Conservation (phyloP, 352 stramenopile genomes). For the Stramenopiles sp. region DNA sequence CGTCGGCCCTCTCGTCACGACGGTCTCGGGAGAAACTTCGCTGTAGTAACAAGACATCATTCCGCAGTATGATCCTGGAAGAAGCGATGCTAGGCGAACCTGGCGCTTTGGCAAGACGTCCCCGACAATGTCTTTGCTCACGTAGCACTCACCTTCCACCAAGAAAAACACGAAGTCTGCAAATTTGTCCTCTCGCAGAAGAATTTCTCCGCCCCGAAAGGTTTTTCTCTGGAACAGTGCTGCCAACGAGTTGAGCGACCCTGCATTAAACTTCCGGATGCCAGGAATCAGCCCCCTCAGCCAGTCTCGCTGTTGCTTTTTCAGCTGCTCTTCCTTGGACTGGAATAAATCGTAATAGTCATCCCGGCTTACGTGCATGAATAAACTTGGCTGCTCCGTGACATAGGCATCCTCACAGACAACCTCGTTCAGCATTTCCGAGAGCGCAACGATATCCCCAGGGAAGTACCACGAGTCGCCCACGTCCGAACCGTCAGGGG, state of each 20-base stretch:
- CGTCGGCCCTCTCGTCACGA: too few relatives aligned
- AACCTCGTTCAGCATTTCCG: not conserved
- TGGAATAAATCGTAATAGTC: not conserved
- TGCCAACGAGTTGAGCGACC: not conserved
- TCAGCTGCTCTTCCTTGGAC: not conserved
- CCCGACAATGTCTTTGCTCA: not conserved
- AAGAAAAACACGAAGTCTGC: not conserved
- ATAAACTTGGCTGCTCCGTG: not conserved
- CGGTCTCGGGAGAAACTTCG: too few relatives aligned
- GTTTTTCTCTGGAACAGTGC: not conserved
- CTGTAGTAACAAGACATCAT: too few relatives aligned
- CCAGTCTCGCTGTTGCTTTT: conserved; percentile 8
- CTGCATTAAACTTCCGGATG: not conserved
- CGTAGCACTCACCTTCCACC: not conserved
- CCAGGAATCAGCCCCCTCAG: not conserved
- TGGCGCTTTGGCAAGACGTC: not conserved
- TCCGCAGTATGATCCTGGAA: not conserved
- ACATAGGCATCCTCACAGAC: not conserved
- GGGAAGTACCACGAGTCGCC: not conserved
- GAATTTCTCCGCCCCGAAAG: not conserved
- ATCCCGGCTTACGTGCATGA: not conserved
- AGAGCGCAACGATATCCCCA: not conserved
- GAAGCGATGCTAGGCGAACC: not conserved
- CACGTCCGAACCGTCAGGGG: not conserved
- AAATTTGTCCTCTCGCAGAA: not conserved